A percentile compares a stretch with the other conserved stretches of the same genome.
These are phyloP conservation scores for Yueomyces sp. DNA, from an alignment of 805 yeast species.

Conservation along the genomic window DNA sequence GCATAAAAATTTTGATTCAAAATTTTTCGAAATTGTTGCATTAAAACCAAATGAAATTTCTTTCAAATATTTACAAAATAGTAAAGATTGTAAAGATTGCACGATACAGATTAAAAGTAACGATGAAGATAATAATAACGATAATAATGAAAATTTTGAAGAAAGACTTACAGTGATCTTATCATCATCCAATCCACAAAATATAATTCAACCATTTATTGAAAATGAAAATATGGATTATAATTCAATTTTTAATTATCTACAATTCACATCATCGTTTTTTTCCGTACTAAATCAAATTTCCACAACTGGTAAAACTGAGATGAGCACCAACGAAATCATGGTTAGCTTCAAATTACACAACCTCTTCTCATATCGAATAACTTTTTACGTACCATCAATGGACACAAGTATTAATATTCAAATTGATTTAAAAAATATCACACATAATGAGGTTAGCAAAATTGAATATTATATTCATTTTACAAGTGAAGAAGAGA, in stretches of 20 bases:
- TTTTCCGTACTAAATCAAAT: constrained; percentile 13
- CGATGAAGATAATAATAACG: not conserved
- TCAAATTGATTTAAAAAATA: constrained; percentile 17
- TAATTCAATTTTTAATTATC: constrained; percentile 23
- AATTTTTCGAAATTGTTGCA: constrained; percentile 19
- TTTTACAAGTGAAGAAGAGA: constrained; percentile 18
- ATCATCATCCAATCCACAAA: constrained; percentile 22
- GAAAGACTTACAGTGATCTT: constrained; percentile 19
- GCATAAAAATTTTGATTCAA: constrained; percentile 21
- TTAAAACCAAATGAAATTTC: constrained; percentile 23
- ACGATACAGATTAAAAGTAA: constrained; percentile 18
- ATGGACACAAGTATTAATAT: constrained; percentile 16
- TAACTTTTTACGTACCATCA: constrained; percentile 16
- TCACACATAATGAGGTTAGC: constrained; percentile 14
- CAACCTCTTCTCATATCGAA: constrained; percentile 18
- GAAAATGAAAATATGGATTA: constrained; percentile 17
- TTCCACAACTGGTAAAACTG: constrained; percentile 3
- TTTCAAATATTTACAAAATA: constrained; percentile 19
- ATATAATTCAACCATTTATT: constrained; percentile 21
- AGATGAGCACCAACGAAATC: constrained; percentile 5
- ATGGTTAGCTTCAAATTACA: constrained; percentile 17
- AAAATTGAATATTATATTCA: constrained; percentile 18
- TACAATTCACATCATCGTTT: constrained; percentile 22
- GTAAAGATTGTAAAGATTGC: constrained; percentile 17
- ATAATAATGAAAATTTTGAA: constrained; percentile 11